Percentiles rank a stretch among this genome's conserved stretches.
Conservation (phyloP, 2,329 filamentous ascomycete species). For the Fusarium mundagurra region DNA sequence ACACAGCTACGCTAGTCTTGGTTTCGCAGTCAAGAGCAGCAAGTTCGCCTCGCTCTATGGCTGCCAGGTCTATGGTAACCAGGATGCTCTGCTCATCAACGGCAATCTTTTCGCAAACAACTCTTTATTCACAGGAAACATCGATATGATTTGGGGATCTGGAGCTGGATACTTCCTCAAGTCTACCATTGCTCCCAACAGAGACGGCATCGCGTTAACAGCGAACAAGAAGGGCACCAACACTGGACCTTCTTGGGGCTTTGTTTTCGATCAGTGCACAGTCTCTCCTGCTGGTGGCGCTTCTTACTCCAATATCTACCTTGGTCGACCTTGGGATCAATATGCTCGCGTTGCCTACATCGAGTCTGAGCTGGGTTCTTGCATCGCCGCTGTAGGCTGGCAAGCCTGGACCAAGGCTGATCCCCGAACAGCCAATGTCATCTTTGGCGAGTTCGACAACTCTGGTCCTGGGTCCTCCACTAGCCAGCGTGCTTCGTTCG, state of each 20-base stretch:
- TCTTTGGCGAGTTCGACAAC: slow-evolving; percentile 36
- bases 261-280: slow-evolving; percentile 49
- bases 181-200: slow-evolving; percentile 45
- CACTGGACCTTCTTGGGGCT: slow-evolving; percentile 48
- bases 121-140: slow-evolving; percentile 54
- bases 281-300: slow-evolving; percentile 41
- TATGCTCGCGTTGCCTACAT: slow-evolving; percentile 37
- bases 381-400: slow-evolving; percentile 28
- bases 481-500: slow-evolving; percentile 31
- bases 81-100: slow-evolving; percentile 60
- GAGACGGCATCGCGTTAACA: slow-evolving; percentile 44
- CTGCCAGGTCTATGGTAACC: slow-evolving; percentile 57
- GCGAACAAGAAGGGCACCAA: slow-evolving; percentile 52
- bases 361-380: slow-evolving; percentile 24
- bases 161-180: slow-evolving; percentile 56
- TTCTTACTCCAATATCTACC: slow-evolving; percentile 34
- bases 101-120: slow-evolving; percentile 58
- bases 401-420: slow-evolving; percentile 35
- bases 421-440: slow-evolving; percentile 31
- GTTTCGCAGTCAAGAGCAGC: slow-evolving; percentile 55
- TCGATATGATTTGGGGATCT: slow-evolving; percentile 57
- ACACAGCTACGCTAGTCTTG: slow-evolving; percentile 54
- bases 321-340: slow-evolving; percentile 38
- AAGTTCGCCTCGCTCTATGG: slow-evolving; percentile 51
- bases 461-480: slow-evolving; percentile 32